Evolutionary conservation across 2,329 filamentous ascomycete species (phyloP).

Genomic region (Amauroascus verrucosus): DNA sequence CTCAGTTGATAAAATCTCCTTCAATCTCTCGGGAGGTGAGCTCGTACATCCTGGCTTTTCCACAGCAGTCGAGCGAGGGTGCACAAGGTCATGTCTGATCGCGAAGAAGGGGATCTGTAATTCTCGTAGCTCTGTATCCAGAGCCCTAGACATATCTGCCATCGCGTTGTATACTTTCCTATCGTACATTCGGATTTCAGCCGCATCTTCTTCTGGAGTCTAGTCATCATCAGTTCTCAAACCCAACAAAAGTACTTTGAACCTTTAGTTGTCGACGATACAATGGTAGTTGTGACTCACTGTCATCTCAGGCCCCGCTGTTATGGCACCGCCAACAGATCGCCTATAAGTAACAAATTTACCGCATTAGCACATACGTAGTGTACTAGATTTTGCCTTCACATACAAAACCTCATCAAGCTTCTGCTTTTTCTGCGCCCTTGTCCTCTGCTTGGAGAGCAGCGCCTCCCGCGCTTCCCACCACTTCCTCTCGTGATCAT

Average conservation of each 20-base stretch:
- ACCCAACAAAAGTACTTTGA: background rate
- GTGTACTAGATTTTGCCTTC: no score
- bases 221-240: conserved; percentile 17
- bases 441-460: conserved; percentile 41
- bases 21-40: background rate
- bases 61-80: conserved; percentile 12
- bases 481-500: conserved; percentile 54
- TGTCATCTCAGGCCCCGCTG: conserved; percentile 23
- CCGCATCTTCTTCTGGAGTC: conserved; percentile 40
- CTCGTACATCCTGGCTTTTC: background rate
- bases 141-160: conserved; percentile 49
- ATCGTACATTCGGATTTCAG: conserved; percentile 51
- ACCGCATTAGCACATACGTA: background rate
- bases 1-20: conserved; percentile 29
- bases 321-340: conserved; percentile 37
- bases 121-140: conserved; percentile 45
- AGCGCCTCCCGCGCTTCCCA: conserved; percentile 45
- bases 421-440: conserved; percentile 45
- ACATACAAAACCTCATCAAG: conserved; percentile 47
- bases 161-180: conserved; percentile 53
- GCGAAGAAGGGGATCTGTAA: conserved; percentile 54
- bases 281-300: conserved; percentile 19
- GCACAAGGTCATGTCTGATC: conserved; percentile 37
- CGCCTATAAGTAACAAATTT: conserved; percentile 27
- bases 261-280: background rate